Conservation (phyloP, 129 eudicot genomes). For the Silybum marianum region DNA sequence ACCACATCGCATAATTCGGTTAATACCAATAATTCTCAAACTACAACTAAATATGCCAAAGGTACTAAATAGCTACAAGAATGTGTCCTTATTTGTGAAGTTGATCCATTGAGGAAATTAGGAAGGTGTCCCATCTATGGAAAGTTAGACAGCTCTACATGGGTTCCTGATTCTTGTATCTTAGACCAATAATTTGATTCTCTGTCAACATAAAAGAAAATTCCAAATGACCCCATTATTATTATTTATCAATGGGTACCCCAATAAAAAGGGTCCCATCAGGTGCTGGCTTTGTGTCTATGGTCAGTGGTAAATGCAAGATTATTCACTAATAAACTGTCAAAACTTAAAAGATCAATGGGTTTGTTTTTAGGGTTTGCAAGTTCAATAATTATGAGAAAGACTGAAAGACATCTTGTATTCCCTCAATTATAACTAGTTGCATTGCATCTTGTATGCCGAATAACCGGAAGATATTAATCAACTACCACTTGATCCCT, state of each 20-base stretch:
- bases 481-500: neutral
- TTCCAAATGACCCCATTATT: constrained; percentile 25
- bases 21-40: neutral
- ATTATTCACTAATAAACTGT: constrained; percentile 22
- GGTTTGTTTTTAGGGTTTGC: neutral
- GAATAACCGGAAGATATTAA: neutral
- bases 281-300: constrained; percentile 36
- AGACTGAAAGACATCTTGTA: neutral
- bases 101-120: constrained; percentile 1
- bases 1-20: constrained; percentile 2
- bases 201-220: constrained; percentile 26
- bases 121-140: constrained; percentile 29
- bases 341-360: constrained; percentile 15
- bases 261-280: constrained; percentile 17
- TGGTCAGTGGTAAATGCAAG: constrained; percentile 26
- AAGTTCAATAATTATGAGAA: neutral
- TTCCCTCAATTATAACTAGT: neutral
- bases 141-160: constrained; percentile 32
- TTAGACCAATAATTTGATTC: constrained; percentile 41
- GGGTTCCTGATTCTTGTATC: constrained; percentile 45
- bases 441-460: neutral
- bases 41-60: neutral
- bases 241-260: constrained; percentile 25
- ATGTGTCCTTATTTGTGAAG: constrained; percentile 3
- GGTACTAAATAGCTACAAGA: neutral